Conservation (phyloP, 495 filamentous ascomycete genomes). For the Neurospora discreta region DNA sequence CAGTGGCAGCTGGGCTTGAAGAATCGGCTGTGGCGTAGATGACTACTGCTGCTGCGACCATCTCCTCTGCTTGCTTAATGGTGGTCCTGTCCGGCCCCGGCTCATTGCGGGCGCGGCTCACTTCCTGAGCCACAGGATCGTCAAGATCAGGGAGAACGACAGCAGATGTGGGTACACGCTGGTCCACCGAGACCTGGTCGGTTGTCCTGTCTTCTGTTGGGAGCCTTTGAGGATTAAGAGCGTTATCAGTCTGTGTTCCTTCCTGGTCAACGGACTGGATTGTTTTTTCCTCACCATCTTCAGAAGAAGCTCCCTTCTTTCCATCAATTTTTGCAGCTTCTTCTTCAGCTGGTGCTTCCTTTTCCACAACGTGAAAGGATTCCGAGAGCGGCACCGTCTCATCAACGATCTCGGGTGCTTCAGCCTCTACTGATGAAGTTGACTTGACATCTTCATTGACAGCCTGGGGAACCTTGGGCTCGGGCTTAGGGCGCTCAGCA, state of each 20-base stretch:
- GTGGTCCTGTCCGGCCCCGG: constrained; percentile 28
- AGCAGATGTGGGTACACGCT: constrained; percentile 32
- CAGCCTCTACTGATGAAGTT: constrained; percentile 4
- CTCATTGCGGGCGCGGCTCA: constrained; percentile 27
- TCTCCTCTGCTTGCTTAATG: constrained; percentile 32
- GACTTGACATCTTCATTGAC: constrained; percentile 2
- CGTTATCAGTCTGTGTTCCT: constrained; percentile 29
- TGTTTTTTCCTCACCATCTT: constrained; percentile 26
- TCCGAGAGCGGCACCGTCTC: constrained; percentile 24
- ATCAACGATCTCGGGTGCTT: constrained; percentile 22
- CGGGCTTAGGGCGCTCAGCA: neutral
- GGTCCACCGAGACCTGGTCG: constrained; percentile 18
- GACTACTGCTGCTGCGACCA: constrained; percentile 36
- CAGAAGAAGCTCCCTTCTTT: constrained; percentile 16
- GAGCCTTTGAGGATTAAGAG: constrained; percentile 14
- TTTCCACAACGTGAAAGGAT: constrained; percentile 27
- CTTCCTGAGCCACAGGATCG: constrained; percentile 28
- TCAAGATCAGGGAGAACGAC: constrained; percentile 32
- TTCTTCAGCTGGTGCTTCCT: constrained; percentile 18
- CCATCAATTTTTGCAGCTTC: constrained; percentile 15
- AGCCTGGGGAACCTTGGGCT: constrained; percentile 2
- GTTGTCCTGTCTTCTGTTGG: constrained; percentile 12
- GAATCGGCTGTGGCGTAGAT: constrained; percentile 33
- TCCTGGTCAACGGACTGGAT: constrained; percentile 16
- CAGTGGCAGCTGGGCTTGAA: constrained; percentile 26